Percentiles rank a stretch among this genome's conserved stretches.
phyloP scores from a whole-genome alignment of 768 basidiomycete genomes.

The Tylopilus felleus region DNA sequence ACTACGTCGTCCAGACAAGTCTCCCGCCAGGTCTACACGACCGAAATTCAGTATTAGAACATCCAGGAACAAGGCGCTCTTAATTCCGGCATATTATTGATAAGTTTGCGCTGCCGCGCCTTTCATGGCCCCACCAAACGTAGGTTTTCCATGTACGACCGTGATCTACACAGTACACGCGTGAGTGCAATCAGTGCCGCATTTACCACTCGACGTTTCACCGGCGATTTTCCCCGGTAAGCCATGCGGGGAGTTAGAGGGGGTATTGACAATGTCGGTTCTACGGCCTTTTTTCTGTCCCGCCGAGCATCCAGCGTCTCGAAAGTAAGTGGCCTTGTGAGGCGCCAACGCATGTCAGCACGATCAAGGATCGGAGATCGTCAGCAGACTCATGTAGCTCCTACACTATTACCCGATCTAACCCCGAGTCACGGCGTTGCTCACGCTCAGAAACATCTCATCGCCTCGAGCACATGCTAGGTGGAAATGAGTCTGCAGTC shows the following conservation, averaged over 20 bases:
- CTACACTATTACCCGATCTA: constrained; percentile 18
- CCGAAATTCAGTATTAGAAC: background rate
- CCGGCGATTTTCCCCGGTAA: background rate
- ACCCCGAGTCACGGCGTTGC: constrained; percentile 7
- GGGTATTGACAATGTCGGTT: background rate
- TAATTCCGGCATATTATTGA: background rate
- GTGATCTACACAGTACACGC: background rate
- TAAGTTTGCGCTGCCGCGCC: too few relatives aligned
- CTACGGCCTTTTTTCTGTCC: background rate
- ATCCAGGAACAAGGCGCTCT: background rate
- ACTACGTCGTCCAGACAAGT: background rate
- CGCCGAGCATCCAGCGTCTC: background rate
- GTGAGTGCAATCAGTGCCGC: background rate
- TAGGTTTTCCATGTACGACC: background rate
- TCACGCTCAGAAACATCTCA: background rate
- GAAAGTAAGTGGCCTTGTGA: background rate
- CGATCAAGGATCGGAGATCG: background rate
- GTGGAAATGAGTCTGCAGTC: constrained; percentile 3
- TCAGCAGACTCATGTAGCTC: background rate
- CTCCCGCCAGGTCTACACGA: background rate
- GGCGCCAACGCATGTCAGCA: background rate
- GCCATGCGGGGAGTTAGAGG: constrained; percentile 17
- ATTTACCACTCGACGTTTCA: background rate
- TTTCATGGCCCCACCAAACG: background rate
- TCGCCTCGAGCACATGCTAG: background rate